A percentile compares a stretch with the other conserved stretches of the same genome.
Conservation (phyloP, 495 filamentous ascomycete species). For the Xylaria flabelliformis region DNA sequence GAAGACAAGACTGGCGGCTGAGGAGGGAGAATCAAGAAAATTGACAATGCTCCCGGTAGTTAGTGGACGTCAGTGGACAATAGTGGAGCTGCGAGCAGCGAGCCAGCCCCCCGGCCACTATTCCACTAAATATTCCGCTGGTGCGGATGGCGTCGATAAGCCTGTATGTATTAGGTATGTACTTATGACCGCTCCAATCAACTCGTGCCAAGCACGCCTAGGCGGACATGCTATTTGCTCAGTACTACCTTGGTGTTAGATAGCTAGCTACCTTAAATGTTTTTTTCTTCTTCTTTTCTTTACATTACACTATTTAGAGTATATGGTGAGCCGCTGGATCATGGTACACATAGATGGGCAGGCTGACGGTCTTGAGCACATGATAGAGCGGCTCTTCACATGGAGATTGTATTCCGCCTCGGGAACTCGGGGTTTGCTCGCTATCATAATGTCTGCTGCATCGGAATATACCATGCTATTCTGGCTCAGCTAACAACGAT, state of each 20-base stretch:
- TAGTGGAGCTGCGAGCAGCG: too few relatives aligned
- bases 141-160: slow-evolving; percentile 17
- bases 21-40: slow-evolving; percentile 9
- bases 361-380: background rate
- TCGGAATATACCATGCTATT: background rate
- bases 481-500: background rate
- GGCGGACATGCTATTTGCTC: background rate
- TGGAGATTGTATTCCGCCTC: background rate
- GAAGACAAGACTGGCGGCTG: background rate
- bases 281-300: background rate
- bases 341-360: background rate
- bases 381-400: background rate
- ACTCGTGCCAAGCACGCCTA: background rate
- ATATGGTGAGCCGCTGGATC: background rate
- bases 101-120: slow-evolving; percentile 7
- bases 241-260: background rate
- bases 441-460: background rate
- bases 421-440: slow-evolving; percentile 10
- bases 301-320: background rate
- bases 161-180: background rate
- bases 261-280: background rate
- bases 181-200: background rate
- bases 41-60: background rate
- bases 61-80: background rate
- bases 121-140: slow-evolving; percentile 19